These are phyloP conservation scores for Durusdinium trenchii DNA, from an alignment of 73 alveolate species.

Conservation along the genomic window DNA sequence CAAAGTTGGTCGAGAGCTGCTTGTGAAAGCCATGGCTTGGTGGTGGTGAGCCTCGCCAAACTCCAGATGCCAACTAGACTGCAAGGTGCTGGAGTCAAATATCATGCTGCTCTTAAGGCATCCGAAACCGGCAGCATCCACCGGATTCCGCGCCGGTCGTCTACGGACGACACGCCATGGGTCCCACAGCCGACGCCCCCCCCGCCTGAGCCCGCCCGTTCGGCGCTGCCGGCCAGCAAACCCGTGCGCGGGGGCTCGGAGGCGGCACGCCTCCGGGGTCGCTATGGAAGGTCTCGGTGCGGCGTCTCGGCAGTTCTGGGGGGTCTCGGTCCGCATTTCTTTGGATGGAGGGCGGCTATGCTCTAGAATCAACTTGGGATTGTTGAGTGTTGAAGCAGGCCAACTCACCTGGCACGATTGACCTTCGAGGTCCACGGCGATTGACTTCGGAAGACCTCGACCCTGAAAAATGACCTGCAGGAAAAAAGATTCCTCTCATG, in stretches of 20 bases:
- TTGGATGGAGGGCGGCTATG: too few species aligned
- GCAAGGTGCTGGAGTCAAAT: too few species aligned
- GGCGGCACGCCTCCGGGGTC: conserved; percentile 61
- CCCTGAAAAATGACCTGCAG: not conserved
- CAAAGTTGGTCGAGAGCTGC: conserved; percentile 72
- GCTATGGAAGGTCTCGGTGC: not conserved
- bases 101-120: not conserved
- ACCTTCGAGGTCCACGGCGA: too few species aligned
- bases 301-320: too few species aligned
- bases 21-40: conserved; percentile 31
- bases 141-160: not conserved
- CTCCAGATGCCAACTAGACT: not conserved
- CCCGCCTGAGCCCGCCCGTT: conserved; percentile 46
- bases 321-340: too few species aligned
- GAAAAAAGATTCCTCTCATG: not conserved
- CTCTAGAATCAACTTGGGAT: too few species aligned
- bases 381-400: too few species aligned
- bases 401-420: too few species aligned
- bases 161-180: too few species aligned
- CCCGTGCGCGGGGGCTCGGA: conserved; percentile 78
- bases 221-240: conserved; percentile 27
- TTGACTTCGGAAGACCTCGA: too few species aligned
- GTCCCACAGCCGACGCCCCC: not conserved
- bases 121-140: not conserved
- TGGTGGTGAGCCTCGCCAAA: conserved; percentile 12